Base-by-base conservation (phyloP, 2,329 filamentous ascomycete species). In the Penicillium sp. region DNA sequence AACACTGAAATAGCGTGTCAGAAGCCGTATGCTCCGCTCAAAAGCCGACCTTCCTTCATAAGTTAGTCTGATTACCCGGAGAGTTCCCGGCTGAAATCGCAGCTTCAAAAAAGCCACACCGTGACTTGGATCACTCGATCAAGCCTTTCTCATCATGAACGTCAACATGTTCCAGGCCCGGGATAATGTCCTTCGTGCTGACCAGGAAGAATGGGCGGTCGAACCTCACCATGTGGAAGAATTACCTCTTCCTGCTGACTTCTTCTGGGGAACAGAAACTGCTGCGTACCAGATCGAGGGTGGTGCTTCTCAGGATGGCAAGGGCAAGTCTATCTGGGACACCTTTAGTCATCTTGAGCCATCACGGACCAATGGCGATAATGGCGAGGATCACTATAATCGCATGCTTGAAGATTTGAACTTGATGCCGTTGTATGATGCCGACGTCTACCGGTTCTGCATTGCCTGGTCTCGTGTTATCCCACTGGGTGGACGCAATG, bases 211-310 rank as follows among this genome's bases (percentile, higher is more conserved):
- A 26, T 45, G 42, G 42, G 42, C 12, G 1, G 22, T 45, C 2
- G 22, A 45, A 1, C 22, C 42, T 45, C 42, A 12, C 22, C 10
- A 12, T 26, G 42, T 56, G 17, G 40, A 47, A 47, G 54, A 47
- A 17, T 28, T 56, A 6, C 54, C 54, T n/a, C 42, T 56, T 13
- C 54, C 33, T 17, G 2, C 44, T 19, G 15, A 58, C 10, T 53
- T 61, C 33, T 26, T 47, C 35, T 58, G 47, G 56, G 56, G 56
- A 40, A 15, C 45, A 22, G 47, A 47, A 13, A 58, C 56, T 17
- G 47, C 56, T 28, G 56, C 49, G 2, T 59, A 54, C 30, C 49
- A 59, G 28, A 53, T 59, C 12, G 56, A 59, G 10, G 56, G 56
- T 13, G 56, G 17, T 28, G 49, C 49, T 19, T 35, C 17, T 2